These are phyloP conservation scores for Lippia alba DNA, from an alignment of 305 asterid species.

Conservation along the genomic window DNA sequence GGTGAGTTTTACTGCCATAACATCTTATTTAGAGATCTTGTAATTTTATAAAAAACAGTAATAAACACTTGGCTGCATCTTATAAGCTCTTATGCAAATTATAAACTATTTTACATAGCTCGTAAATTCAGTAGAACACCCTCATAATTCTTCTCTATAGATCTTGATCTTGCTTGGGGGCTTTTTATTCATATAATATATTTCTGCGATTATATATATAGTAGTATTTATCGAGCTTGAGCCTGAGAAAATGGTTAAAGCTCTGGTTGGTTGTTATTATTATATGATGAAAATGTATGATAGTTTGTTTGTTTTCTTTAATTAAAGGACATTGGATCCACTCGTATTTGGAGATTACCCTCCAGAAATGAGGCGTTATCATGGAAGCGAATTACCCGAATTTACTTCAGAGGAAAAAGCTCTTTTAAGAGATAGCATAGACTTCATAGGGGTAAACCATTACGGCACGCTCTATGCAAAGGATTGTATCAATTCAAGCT, in stretches of 20 bases:
- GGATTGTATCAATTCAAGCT: constrained; percentile 70
- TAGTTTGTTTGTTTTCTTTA: background rate
- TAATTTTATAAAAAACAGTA: too few species aligned
- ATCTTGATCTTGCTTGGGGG: too few species aligned
- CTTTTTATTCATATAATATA: too few species aligned
- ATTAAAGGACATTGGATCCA: constrained; percentile 72
- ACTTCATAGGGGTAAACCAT: constrained; percentile 81
- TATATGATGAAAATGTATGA: constrained; percentile 1
- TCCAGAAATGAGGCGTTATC: constrained; percentile 66
- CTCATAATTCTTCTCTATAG: too few species aligned
- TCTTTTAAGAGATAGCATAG: constrained; percentile 60
- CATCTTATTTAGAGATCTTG: too few species aligned
- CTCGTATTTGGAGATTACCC: constrained; percentile 79
- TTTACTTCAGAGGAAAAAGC: constrained; percentile 62
- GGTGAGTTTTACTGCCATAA: constrained; percentile 52
- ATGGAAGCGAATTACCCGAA: constrained; percentile 53
- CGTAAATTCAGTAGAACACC: too few species aligned
- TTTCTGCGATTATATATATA: too few species aligned
- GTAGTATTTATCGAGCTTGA: background rate
- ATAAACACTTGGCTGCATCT: too few species aligned
- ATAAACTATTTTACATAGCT: too few species aligned
- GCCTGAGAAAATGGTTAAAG: background rate
- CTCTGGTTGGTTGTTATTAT: too few species aligned
- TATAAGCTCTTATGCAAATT: too few species aligned
- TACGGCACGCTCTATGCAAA: constrained; percentile 73